Percentiles rank a stretch among this genome's conserved stretches.
Conservation (phyloP, 306 rosid species). For the Quercus agrifolia region DNA sequence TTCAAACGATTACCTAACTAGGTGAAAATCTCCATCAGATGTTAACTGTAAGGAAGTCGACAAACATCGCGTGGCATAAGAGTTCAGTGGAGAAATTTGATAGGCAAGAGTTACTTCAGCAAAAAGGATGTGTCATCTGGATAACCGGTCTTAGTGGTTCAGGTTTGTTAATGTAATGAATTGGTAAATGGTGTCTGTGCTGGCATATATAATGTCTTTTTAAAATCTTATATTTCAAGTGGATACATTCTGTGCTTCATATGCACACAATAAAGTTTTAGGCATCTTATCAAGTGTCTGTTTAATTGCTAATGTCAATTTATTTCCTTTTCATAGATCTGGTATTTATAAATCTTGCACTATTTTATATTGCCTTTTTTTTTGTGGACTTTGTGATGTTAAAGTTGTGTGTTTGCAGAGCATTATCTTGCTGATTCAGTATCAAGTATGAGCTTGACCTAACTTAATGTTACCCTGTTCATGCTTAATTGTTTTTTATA, state of each 20-base stretch:
- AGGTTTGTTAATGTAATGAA: constrained; percentile 52
- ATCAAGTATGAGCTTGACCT: no score
- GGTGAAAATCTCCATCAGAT: constrained; percentile 46
- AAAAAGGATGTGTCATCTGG: constrained; percentile 97
- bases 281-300: not conserved
- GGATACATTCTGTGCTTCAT: constrained; percentile 1
- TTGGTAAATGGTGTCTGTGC: not conserved
- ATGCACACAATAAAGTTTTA: not conserved
- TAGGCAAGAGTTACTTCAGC: constrained; percentile 77
- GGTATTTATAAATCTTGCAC: not conserved
- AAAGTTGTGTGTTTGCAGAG: not conserved
- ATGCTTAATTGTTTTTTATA: no score
- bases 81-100: constrained; percentile 68
- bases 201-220: not conserved
- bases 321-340: constrained; percentile 1
- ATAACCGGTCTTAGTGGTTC: constrained; percentile 98
- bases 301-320: constrained; percentile 14
- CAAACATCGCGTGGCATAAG: constrained; percentile 86
- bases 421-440: not conserved
- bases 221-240: not conserved
- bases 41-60: constrained; percentile 63
- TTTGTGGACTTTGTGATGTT: not conserved
- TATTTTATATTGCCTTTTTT: not conserved
- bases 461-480: no score
- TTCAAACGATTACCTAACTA: constrained; percentile 32